A percentile compares a stretch with the other conserved stretches of the same genome.
phyloP scores from a whole-genome alignment of 192 early-diverging fungal species.

The Backusella liffmaniae region DNA sequence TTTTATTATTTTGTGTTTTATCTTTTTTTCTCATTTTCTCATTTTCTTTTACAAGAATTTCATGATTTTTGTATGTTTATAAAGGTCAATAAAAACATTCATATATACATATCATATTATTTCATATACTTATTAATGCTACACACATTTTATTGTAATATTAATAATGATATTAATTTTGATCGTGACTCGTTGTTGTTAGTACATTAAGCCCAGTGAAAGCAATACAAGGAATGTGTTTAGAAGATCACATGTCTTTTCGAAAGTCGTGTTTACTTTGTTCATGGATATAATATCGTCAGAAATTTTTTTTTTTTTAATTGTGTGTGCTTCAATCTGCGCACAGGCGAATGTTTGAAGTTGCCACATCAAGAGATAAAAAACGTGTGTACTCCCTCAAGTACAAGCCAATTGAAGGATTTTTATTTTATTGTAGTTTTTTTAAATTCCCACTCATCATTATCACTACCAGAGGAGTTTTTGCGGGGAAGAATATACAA shows the following conservation, averaged over 20 bases:
- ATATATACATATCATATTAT: neutral
- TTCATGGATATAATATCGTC: neutral
- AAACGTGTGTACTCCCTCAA: constrained; percentile 4
- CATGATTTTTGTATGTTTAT: neutral
- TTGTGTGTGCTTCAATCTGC: neutral
- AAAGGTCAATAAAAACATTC: neutral
- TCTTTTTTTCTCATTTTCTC: neutral
- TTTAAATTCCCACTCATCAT: neutral
- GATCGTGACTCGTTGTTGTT: neutral
- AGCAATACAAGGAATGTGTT: neutral
- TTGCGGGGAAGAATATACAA: constrained; percentile 7
- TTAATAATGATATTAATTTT: neutral
- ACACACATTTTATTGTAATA: neutral
- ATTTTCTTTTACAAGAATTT: neutral
- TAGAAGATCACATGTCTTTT: neutral
- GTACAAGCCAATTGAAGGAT: neutral
- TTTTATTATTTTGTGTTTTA: neutral
- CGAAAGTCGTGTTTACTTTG: neutral
- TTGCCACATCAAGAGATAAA: constrained; percentile 4
- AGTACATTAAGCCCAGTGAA: neutral
- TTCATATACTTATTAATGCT: neutral
- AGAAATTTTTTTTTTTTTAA: neutral
- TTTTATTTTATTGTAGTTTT: neutral
- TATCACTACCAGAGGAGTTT: neutral
- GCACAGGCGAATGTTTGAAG: constrained; percentile 6